These are phyloP conservation scores for Gossypium aridum DNA, from an alignment of 441 rosid genomes.

Conservation along the genomic window DNA sequence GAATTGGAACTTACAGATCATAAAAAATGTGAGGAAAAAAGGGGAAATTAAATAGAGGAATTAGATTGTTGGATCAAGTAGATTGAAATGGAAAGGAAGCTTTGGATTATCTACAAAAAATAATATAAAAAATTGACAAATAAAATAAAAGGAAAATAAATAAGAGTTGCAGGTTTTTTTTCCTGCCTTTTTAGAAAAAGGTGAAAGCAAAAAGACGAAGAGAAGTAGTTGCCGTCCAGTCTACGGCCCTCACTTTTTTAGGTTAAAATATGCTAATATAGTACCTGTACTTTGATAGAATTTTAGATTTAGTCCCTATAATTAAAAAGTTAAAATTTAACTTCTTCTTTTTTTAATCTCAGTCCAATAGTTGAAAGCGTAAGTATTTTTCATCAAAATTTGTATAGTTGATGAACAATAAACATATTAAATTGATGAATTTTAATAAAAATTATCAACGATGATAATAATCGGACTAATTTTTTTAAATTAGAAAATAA, in stretches of 20 bases:
- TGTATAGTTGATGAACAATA: too few relatives aligned
- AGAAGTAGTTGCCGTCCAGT: neutral
- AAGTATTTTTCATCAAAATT: too few relatives aligned
- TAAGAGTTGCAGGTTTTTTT: neutral
- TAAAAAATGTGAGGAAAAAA: neutral
- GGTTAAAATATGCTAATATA: too few relatives aligned
- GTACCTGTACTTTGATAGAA: too few relatives aligned
- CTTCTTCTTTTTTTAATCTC: too few relatives aligned
- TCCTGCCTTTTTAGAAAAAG: slow-evolving; percentile 1
- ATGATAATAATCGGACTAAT: too few relatives aligned
- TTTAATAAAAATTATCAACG: too few relatives aligned
- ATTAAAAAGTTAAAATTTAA: too few relatives aligned
- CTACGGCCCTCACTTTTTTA: neutral
- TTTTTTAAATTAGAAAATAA: too few relatives aligned
- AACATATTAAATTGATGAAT: too few relatives aligned
- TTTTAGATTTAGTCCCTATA: too few relatives aligned
- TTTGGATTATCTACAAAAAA: neutral
- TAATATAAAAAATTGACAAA: neutral
- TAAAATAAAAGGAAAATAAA: neutral
- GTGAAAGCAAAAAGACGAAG: neutral
- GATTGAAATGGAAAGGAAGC: neutral
- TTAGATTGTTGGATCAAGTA: neutral
- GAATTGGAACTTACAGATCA: slow-evolving; percentile 9
- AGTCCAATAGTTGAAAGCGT: too few relatives aligned
- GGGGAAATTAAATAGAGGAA: neutral